These are phyloP conservation scores for Singerocomus rubriflavus DNA, from an alignment of 1,284 basidiomycete genomes.

Conservation along the genomic window DNA sequence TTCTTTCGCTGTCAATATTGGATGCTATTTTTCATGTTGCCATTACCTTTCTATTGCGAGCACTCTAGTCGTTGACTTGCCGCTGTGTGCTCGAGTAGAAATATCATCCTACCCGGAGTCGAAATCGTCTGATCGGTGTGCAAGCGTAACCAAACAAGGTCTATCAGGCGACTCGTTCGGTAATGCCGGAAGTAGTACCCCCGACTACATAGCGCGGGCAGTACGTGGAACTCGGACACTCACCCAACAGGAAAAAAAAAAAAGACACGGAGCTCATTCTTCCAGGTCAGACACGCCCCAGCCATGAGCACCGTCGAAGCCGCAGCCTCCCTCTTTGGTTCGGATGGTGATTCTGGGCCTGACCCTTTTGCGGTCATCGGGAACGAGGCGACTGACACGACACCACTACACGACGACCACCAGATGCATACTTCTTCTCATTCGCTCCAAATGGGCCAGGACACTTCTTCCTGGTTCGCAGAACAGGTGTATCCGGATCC, in stretches of 20 bases:
- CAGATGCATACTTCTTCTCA: conserved; percentile 19
- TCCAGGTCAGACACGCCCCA: conserved; percentile 31
- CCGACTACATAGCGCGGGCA: no score
- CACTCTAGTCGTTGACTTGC: conserved; percentile 4
- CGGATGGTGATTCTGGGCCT: conserved; percentile 49
- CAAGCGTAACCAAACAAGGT: conserved; percentile 32
- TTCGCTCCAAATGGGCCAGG: conserved; percentile 33
- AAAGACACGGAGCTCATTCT: conserved; percentile 10
- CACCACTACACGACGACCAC: conserved; percentile 25
- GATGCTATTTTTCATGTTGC: conserved; percentile 12
- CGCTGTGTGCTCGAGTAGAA: not conserved
- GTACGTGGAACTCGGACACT: no score
- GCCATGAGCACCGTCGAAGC: conserved; percentile 66
- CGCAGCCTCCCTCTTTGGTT: conserved; percentile 73
- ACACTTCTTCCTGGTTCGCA: conserved; percentile 31
- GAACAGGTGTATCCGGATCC: conserved; percentile 32
- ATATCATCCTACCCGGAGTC: no score
- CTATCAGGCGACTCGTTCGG: conserved; percentile 6
- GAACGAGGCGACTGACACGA: conserved; percentile 32
- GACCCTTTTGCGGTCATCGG: conserved; percentile 69
- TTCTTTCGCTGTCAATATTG: conserved; percentile 35
- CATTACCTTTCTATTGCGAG: conserved; percentile 12
- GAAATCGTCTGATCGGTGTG: not conserved
- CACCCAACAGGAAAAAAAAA: conserved; percentile 9
- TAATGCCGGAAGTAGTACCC: not conserved